These are phyloP conservation scores for Boletus smithii DNA, from an alignment of 1,284 basidiomycete species.

Conservation along the genomic window DNA sequence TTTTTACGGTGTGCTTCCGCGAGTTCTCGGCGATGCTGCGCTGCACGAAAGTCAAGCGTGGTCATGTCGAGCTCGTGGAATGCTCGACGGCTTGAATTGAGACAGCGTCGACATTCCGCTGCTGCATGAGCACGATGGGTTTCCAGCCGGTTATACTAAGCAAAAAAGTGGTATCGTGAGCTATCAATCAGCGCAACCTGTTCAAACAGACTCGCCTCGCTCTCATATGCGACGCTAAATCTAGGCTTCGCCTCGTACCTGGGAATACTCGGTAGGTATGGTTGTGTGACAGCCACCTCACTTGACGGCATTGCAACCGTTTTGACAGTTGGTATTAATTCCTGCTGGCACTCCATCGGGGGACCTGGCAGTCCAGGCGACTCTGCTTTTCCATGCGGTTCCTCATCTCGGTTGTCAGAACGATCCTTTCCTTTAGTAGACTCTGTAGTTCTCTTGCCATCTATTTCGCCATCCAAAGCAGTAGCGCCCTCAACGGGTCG, in stretches of 20 bases:
- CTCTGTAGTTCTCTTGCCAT: constrained; percentile 10
- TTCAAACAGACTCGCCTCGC: constrained; percentile 23
- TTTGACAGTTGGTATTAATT: constrained; percentile 12
- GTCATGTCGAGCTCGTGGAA: constrained; percentile 59
- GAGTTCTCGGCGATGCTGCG: constrained; percentile 52
- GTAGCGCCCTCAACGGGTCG: constrained; percentile 1
- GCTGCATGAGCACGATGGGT: constrained; percentile 40
- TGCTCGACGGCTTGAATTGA: constrained; percentile 46
- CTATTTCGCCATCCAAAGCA: constrained; percentile 4
- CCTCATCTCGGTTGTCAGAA: constrained; percentile 15
- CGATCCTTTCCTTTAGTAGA: constrained; percentile 17
- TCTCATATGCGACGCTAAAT: constrained; percentile 26
- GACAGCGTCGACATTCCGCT: constrained; percentile 41
- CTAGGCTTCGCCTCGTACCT: constrained; percentile 24
- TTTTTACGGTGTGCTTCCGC: constrained; percentile 58
- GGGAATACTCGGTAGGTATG: constrained; percentile 30
- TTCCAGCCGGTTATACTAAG: constrained; percentile 31
- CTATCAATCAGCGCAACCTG: constrained; percentile 1
- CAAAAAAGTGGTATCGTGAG: constrained; percentile 3
- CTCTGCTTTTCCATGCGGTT: constrained; percentile 9
- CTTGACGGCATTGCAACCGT: constrained; percentile 10
- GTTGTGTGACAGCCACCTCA: constrained; percentile 25
- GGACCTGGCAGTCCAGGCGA: constrained; percentile 6
- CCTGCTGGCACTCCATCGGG: constrained; percentile 8
- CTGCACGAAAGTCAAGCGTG: constrained; percentile 53